Evolutionary conservation across 1,139 yeast species (phyloP), one percentile per base, ranked within the genome.

Genomic region (Sugiyamaella castrensis): DNA sequence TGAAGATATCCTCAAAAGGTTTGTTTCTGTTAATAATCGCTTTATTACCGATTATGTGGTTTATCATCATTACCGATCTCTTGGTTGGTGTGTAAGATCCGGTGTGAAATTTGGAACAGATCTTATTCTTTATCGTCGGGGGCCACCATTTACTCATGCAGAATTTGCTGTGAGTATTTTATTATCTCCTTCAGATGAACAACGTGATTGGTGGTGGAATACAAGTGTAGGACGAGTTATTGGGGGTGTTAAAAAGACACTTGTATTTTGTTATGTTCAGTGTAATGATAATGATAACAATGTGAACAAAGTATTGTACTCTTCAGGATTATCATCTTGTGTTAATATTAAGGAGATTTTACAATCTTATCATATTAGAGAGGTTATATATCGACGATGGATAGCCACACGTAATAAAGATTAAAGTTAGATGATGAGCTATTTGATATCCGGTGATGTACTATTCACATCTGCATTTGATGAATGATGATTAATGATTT

Each of bases 121-220:
- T 58, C 83, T 74, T 66, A 70, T 92, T 15, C 71, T 92, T 7
- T 92, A 92, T 65, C 81, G 84, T 50, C 74, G 92, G 50, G 99
- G 99, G 0, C 98, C 98, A 8, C 97, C 97, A 1, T 89, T 91
- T 64, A 80, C 84, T 41, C 99, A 92, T 65, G 98, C 98, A 0
- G 96, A 89, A 60, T 87, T 80, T 65, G 87, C 94, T 3, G 63
- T 72, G 13, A 65, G 77, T 57, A 73, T 86, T 0, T 57, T 80
- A 39, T 74, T 78, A 2, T 66, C 70, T 32, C 61, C 65, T 39
- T 35, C 50, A 8, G 72, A 72, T 27, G 71, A 65, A 8, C 54
- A 55, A 1, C 55, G 58, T 10, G 62, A 65, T 36, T 85, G 92
- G 84, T 73, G 75, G 57, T 82, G 81, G 73, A 71, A 77, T 52